A percentile compares a stretch with the other conserved stretches of the same genome.
phyloP scores from a whole-genome alignment of 139 green algal genomes.

The Tetraselmis chui region DNA sequence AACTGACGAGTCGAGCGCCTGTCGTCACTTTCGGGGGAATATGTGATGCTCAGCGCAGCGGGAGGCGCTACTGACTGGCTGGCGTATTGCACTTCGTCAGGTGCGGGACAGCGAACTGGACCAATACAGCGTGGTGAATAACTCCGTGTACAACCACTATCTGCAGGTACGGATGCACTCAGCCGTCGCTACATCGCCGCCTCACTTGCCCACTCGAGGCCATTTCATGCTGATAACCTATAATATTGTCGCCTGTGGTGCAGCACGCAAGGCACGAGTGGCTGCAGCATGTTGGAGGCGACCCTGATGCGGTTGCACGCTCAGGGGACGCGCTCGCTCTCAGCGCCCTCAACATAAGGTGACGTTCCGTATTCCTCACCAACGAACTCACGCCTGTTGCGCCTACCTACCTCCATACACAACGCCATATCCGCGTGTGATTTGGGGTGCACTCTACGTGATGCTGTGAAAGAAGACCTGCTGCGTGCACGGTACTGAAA shows the following conservation, averaged over 20 bases:
- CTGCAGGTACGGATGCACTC: slow-evolving; percentile 14
- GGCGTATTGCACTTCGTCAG: no score
- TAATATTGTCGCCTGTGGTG: not conserved
- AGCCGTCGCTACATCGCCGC: not conserved
- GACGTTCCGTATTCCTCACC: not conserved
- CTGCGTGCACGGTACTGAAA: no score
- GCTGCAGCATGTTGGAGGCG: slow-evolving; percentile 18
- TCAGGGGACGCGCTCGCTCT: slow-evolving; percentile 28
- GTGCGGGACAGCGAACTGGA: slow-evolving; percentile 41
- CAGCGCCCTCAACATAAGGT: slow-evolving; percentile 18
- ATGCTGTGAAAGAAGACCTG: no score
- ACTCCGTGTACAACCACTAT: slow-evolving; percentile 31
- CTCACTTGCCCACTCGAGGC: not conserved
- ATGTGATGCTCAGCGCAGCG: no score
- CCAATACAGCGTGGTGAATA: slow-evolving; percentile 39
- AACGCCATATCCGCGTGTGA: not conserved
- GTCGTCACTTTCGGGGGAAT: no score
- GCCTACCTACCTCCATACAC: not conserved
- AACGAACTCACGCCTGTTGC: no score
- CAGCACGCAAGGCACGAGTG: slow-evolving; percentile 29
- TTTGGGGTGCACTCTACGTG: not conserved
- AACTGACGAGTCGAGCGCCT: no score
- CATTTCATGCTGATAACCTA: not conserved
- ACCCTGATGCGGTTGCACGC: slow-evolving; percentile 16
- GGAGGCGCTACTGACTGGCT: no score